Percentiles rank a stretch among this genome's conserved stretches.
Conservation (phyloP, 805 yeast species). For the Helenozyma baotianmanensis region DNA sequence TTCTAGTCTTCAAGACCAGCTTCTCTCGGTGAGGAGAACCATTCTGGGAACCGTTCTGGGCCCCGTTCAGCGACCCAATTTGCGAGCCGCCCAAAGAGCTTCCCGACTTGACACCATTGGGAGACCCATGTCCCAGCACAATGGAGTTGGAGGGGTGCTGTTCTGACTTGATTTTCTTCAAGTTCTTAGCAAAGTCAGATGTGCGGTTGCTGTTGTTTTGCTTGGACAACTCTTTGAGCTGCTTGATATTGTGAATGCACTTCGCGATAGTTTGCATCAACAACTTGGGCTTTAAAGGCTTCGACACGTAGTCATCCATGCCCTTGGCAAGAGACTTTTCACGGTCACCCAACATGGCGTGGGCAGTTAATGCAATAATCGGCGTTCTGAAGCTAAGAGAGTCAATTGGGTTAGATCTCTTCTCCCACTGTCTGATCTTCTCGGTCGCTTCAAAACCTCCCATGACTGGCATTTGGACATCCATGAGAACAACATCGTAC, state of each 20-base stretch:
- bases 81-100: no score
- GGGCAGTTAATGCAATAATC: slow-evolving; percentile 86
- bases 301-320: slow-evolving; percentile 88
- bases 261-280: slow-evolving; percentile 81
- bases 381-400: slow-evolving; percentile 74
- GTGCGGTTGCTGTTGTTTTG: slow-evolving; percentile 43
- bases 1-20: slow-evolving; percentile 11
- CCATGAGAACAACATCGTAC: slow-evolving; percentile 85
- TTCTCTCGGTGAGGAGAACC: slow-evolving; percentile 6
- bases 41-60: slow-evolving; percentile 5
- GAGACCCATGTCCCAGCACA: neutral
- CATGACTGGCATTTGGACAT: slow-evolving; percentile 94
- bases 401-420: slow-evolving; percentile 66
- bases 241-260: slow-evolving; percentile 69
- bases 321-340: slow-evolving; percentile 83
- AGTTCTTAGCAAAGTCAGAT: slow-evolving; percentile 43
- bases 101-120: neutral
- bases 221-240: slow-evolving; percentile 52
- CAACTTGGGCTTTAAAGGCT: slow-evolving; percentile 80
- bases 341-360: slow-evolving; percentile 91
- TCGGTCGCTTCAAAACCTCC: slow-evolving; percentile 93
- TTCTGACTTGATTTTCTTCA: slow-evolving; percentile 36
- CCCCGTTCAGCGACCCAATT: no score
- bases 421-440: slow-evolving; percentile 83
- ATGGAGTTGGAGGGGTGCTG: no score